phyloP scores from a whole-genome alignment of 305 asterid species.

The Nicotiana rustica region DNA sequence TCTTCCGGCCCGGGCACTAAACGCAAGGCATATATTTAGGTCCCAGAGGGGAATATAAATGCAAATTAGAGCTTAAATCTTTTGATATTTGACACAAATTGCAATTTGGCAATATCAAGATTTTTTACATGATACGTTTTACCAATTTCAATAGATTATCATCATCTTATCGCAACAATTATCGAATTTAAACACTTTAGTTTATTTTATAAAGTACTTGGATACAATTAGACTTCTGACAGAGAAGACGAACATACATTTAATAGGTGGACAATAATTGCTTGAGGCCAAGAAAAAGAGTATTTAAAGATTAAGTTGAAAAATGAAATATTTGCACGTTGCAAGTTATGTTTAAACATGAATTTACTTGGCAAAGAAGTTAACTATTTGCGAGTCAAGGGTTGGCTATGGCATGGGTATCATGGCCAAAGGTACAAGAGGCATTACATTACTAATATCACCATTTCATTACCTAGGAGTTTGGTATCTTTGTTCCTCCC shows the following conservation, averaged over 20 bases:
- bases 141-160: not conserved
- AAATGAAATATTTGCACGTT: too few relatives aligned
- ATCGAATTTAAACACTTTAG: not conserved
- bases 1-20: too few relatives aligned
- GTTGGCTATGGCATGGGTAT: not conserved
- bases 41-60: not conserved
- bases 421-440: not conserved
- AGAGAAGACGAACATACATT: too few relatives aligned
- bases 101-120: not conserved
- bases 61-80: not conserved
- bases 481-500: not conserved
- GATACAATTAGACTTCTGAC: too few relatives aligned
- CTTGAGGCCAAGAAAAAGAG: too few relatives aligned
- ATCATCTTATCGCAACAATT: not conserved
- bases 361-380: too few relatives aligned
- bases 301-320: too few relatives aligned
- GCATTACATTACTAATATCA: not conserved
- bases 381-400: not conserved
- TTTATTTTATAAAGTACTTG: too few relatives aligned
- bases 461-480: not conserved
- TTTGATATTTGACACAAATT: not conserved
- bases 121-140: not conserved
- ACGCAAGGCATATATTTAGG: not conserved
- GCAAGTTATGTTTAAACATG: too few relatives aligned
- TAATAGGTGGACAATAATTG: too few relatives aligned